Base-by-base conservation (phyloP, 345 rosid genomes). In the Aquilaria sinensis region DNA sequence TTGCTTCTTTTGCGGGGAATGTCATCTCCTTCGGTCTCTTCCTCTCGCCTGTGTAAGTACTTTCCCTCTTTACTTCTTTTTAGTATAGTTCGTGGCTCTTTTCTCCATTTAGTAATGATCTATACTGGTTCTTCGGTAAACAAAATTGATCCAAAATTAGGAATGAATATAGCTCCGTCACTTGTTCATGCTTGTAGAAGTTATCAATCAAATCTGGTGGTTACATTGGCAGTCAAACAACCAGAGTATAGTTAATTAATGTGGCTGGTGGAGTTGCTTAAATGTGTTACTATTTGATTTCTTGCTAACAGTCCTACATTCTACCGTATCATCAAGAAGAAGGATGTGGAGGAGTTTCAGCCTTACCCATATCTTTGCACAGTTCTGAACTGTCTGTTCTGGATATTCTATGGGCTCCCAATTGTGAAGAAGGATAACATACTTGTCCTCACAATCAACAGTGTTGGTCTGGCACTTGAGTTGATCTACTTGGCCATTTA, bases 361-460 rank as follows among this genome's bases (percentile, higher is more conserved):
- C 78, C 83, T 12, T 73, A 65, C 30, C 90, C 86, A 0, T 84
- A 84, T 33, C 30, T 84, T 10, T 60, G 74, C 1, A 74, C 90
- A 0, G 33, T 78, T 1, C 62, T 79, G 70, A 84, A 84, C 31
- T 84, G 90, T 51, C 56, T 64, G 73, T 12, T 76, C 4, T 84
- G 86, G 86, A 70, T 78, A 0, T 72, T 80, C 56, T 84, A 84
- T 34, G 90, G 90, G 13, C 69, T 81, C 5, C 90, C 90, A 9
- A 10, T 81, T 9, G 90, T 84, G 56, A 67, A 71, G 2, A 74
- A 72, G 1, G 80, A 80, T 45, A 80, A 80, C 69, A 9, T 71
- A 14, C 80, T 84, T 0, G 85, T 84, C 2, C 13, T 72, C 53
- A 81, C 83, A 49, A 84, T 81, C 52, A 84, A 81, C 54, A 54